Evolutionary conservation across 768 basidiomycete genomes (phyloP).

Genomic region (Podaxis sp.): DNA sequence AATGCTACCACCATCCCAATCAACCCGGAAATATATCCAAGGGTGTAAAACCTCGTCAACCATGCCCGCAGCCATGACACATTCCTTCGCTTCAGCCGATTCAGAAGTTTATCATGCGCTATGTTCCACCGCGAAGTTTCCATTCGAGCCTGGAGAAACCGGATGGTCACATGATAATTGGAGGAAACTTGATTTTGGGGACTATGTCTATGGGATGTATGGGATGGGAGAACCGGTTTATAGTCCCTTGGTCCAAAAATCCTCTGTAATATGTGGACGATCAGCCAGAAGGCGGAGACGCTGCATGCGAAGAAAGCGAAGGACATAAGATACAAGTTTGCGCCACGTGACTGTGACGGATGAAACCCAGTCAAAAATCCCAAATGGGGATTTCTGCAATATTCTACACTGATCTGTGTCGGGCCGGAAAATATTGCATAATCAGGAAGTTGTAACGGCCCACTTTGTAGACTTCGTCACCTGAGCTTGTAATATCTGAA

Average conservation of each 20-base stretch:
- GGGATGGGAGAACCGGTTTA: not conserved
- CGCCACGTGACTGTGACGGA: too few relatives aligned
- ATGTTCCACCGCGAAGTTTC: conserved; percentile 9
- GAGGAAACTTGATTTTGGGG: not conserved
- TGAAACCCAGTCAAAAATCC: too few relatives aligned
- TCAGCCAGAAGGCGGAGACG: conserved; percentile 8
- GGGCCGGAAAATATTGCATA: too few relatives aligned
- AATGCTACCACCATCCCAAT: conserved; percentile 6
- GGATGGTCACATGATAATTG: not conserved
- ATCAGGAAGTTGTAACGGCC: too few relatives aligned
- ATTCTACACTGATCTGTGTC: too few relatives aligned
- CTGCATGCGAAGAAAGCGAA: conserved; percentile 1
- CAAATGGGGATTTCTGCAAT: too few relatives aligned
- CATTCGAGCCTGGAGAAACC: conserved; percentile 5
- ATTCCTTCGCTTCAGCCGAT: not conserved
- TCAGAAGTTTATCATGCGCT: conserved; percentile 4
- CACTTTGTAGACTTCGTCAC: too few relatives aligned
- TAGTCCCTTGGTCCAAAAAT: not conserved
- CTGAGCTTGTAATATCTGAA: too few relatives aligned
- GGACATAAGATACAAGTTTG: conserved; percentile 5
- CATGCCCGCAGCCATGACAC: not conserved
- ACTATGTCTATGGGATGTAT: not conserved
- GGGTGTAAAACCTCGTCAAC: conserved; percentile 10
- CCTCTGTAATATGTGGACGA: conserved; percentile 1
- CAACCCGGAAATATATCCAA: conserved; percentile 7